phyloP scores from a whole-genome alignment of 495 filamentous ascomycete genomes.

The Penicillium crystallinum region DNA sequence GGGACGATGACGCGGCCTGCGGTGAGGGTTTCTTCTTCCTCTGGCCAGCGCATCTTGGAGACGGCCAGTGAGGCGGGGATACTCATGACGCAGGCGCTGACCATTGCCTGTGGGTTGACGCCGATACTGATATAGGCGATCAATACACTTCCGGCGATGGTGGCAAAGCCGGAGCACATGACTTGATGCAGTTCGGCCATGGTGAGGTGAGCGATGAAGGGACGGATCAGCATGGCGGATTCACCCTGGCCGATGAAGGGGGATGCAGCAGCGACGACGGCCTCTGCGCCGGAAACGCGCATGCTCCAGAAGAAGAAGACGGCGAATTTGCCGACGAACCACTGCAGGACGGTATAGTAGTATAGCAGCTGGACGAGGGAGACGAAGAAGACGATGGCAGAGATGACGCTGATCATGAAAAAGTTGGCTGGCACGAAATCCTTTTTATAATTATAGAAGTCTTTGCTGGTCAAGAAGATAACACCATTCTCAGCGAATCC shows the following conservation, averaged over 20 bases:
- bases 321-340: slow-evolving; percentile 81
- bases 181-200: slow-evolving; percentile 83
- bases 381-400: slow-evolving; percentile 91
- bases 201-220: slow-evolving; percentile 78
- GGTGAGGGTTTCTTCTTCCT: slow-evolving; percentile 79
- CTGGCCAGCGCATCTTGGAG: slow-evolving; percentile 83
- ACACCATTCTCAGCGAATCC: slow-evolving; percentile 66
- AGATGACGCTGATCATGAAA: slow-evolving; percentile 70
- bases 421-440: slow-evolving; percentile 35
- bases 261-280: slow-evolving; percentile 87
- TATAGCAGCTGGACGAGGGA: slow-evolving; percentile 78
- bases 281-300: slow-evolving; percentile 87
- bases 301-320: slow-evolving; percentile 87
- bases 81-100: slow-evolving; percentile 85
- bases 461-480: slow-evolving; percentile 58
- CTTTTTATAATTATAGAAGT: slow-evolving; percentile 21
- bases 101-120: slow-evolving; percentile 75
- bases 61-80: slow-evolving; percentile 84
- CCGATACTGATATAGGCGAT: slow-evolving; percentile 77
- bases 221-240: slow-evolving; percentile 84
- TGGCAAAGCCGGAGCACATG: slow-evolving; percentile 74
- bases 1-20: slow-evolving; percentile 75
- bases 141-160: slow-evolving; percentile 67
- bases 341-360: slow-evolving; percentile 74
- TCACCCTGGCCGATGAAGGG: slow-evolving; percentile 94